Conservation (phyloP, 2,329 filamentous ascomycete species). For the Trichoderma brevicompactum region DNA sequence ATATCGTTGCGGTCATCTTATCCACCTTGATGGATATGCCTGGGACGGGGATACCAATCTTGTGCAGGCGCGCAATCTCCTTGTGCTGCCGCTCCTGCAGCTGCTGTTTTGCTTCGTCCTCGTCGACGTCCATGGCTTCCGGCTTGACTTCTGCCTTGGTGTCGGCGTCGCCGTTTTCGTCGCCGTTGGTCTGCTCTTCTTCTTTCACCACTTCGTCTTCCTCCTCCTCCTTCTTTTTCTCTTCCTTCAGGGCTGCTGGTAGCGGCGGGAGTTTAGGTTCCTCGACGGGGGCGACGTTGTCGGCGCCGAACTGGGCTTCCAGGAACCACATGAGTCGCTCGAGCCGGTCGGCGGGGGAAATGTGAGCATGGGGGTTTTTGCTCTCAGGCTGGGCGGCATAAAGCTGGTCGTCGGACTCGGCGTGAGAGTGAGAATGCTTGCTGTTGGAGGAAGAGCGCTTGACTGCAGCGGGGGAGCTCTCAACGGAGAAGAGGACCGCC, state of each 20-base stretch:
- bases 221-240: background rate
- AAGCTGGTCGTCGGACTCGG: background rate
- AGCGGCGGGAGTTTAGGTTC: slow-evolving; percentile 59
- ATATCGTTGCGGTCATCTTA: slow-evolving; percentile 83
- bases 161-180: background rate
- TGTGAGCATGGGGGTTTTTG: slow-evolving; percentile 73
- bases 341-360: slow-evolving; percentile 76
- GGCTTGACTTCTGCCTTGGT: slow-evolving; percentile 6
- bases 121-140: slow-evolving; percentile 4
- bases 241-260: slow-evolving; percentile 35
- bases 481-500: slow-evolving; percentile 87
- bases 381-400: slow-evolving; percentile 50
- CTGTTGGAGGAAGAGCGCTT: slow-evolving; percentile 60
- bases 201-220: background rate
- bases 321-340: slow-evolving; percentile 92
- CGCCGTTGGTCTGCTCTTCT: background rate
- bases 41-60: slow-evolving; percentile 85
- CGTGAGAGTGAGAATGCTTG: slow-evolving; percentile 40
- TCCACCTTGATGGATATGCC: slow-evolving; percentile 87
- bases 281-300: slow-evolving; percentile 78
- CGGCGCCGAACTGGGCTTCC: slow-evolving; percentile 90
- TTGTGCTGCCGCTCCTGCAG: slow-evolving; percentile 62
- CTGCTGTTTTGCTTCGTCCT: slow-evolving; percentile 36
- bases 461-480: slow-evolving; percentile 92
- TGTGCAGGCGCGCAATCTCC: slow-evolving; percentile 79